Conservation (phyloP, 2,329 filamentous ascomycete genomes). For the Myriosclerotinia duriaeana region DNA sequence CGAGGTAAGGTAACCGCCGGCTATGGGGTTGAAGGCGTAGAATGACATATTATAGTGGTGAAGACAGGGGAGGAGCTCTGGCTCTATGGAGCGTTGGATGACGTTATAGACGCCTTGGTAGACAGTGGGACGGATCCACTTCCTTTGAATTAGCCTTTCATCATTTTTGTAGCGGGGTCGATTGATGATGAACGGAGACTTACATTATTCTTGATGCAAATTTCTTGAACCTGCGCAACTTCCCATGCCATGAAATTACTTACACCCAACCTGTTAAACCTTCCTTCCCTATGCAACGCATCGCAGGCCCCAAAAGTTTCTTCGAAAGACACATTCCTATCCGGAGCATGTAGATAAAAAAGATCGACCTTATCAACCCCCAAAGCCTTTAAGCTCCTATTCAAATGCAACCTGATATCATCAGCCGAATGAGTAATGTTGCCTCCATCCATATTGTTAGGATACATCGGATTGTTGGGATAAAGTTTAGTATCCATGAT, state of each 20-base stretch:
- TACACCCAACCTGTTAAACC: conserved; percentile 52
- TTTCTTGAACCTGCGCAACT: conserved; percentile 37
- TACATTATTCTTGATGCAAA: conserved; percentile 39
- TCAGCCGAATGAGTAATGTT: conserved; percentile 48
- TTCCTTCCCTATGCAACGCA: conserved; percentile 40
- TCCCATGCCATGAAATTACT: conserved; percentile 56
- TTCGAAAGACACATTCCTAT: conserved; percentile 36
- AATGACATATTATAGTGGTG: conserved; percentile 59
- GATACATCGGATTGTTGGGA: conserved; percentile 29
- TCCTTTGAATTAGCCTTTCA: not conserved
- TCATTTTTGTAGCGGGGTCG: too few species aligned
- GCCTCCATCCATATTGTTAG: conserved; percentile 7
- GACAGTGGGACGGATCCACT: conserved; percentile 40
- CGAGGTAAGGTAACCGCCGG: conserved; percentile 48
- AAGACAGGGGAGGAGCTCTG: conserved; percentile 57
- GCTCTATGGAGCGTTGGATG: conserved; percentile 54
- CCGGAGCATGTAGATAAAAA: conserved; percentile 38
- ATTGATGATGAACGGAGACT: not conserved
- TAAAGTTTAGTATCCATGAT: conserved; percentile 59
- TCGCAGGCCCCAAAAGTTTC: conserved; percentile 39
- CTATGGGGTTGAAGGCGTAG: conserved; percentile 61
- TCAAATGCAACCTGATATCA: conserved; percentile 50
- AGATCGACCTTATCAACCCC: conserved; percentile 47
- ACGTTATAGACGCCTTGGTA: conserved; percentile 42
- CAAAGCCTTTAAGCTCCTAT: conserved; percentile 53